Base-by-base conservation (phyloP, 345 rosid species). In the Euphorbia pulcherrima region DNA sequence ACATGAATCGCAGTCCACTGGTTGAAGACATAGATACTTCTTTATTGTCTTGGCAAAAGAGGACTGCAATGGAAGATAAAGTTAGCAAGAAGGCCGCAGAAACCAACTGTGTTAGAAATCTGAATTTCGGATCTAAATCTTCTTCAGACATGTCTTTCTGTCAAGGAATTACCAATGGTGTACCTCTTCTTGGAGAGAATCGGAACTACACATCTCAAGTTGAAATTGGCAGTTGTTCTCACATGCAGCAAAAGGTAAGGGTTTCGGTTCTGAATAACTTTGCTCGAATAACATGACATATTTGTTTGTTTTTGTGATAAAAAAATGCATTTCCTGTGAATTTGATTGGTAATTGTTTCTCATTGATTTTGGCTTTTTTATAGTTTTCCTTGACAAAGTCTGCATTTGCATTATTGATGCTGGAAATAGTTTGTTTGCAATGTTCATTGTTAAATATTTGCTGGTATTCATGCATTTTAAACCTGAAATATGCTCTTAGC, bases 191-290 rank as follows among this genome's bases (percentile, higher is more conserved):
- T 1, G 68, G 80, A 64, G 79, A 80, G 33, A 80, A 73, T 65
- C 81, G 75, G 56, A 74, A 77, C 64, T 68, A 44, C 44, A 35
- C 67, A 24, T 68, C 81, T 70, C 75, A 58, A 54, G 59, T 77
- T 70, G 80, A 78, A 66, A 77, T 62, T 54, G 78, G 76, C 18
- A 74, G 63, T 60, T 51, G 21, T 67, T 74, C 88, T 67, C 60
- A 48, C 44, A 63, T 75, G 77, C 82, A 68, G 65, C 82, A 74
- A 78, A 75, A 72, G 89, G 95, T 85, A 84, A 68, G 78, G 61
- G 54, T 65, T 69, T 44, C 33, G 60, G 41, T 68, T 72, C 69
- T 73, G 61, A 7, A 63, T 71, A 67, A 11, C 29, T 29, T 47
- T 24, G 1, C 18, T 47, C 2, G 41, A 71, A 39, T 21, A 20